Base-by-base conservation (phyloP, 176 grass and related monocot genomes). In the Musa acuminata region DNA sequence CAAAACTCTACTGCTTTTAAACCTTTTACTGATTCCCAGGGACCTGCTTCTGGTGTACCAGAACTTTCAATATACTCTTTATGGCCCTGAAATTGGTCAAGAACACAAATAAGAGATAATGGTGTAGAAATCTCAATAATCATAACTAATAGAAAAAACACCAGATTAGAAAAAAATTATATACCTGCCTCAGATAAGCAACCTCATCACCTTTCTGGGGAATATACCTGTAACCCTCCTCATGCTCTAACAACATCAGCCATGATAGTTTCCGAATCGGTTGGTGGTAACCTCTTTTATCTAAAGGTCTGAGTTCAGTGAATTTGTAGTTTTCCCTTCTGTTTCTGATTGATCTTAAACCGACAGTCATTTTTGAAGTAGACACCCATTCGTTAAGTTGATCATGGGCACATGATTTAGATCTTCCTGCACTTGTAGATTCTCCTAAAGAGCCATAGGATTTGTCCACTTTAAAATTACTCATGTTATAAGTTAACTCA, bases 241-340 rank as follows among this genome's bases (percentile, higher is more conserved):
- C 94, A 85, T 98, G 94, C 80, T 98, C 90, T 71, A 79, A 76
- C 68, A 98, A 87, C 90, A 98, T 93, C 58, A 98, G 78, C 94
- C 94, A 96, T 11, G 92, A 98, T 75, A 85, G 78, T 66, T 91
- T 98, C 7, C 81, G 62, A 53, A 80, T 58, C 13, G 67, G 43
- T 50, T 90, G 87, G 14, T 77, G 79, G 52, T 17, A 14, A 77
- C 78, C 83, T 82, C 83, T 86, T 69, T 79, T 87, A 52, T 86
- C 87, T n/a, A 83, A 64, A 66, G 49, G 49, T 85, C 85, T 85
- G 71, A 67, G 52, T 72, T 87, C 86, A 77, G 67, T 63, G 82
- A 71, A 87, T 51, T 57, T 81, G 53, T 50, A 84, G 82, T 16
- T 85, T 55, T 92, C 93, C 81, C 89, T 89, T 81, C 81, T 93